Percentiles rank a stretch among this genome's conserved stretches.
phyloP scores from a whole-genome alignment of 305 asterid genomes.

The Fraxinus albicans region DNA sequence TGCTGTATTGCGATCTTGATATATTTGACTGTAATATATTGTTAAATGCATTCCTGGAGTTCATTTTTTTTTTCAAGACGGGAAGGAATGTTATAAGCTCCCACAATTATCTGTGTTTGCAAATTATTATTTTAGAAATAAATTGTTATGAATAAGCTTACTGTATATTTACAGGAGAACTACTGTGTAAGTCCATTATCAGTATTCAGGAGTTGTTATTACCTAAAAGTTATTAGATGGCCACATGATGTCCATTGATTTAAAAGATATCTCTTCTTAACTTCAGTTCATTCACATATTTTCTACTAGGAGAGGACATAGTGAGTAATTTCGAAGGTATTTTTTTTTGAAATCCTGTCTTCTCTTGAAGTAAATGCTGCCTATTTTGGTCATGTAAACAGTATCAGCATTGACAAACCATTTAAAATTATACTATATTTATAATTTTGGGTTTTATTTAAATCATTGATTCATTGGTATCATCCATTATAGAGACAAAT shows the following conservation, averaged over 20 bases:
- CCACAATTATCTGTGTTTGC: not conserved
- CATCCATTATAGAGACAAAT: not conserved
- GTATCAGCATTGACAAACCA: not conserved
- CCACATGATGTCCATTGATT: not conserved
- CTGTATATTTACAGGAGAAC: not conserved
- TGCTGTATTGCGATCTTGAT: constrained; percentile 13
- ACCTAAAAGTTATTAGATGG: not conserved
- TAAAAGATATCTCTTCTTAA: not conserved
- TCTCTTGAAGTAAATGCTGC: not conserved
- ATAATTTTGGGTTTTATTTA: not conserved
- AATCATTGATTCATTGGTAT: not conserved
- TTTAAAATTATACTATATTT: not conserved
- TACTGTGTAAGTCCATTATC: not conserved
- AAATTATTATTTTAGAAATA: not conserved
- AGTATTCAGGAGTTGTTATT: not conserved
- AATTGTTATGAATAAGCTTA: not conserved
- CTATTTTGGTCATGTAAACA: not conserved
- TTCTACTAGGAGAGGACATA: not conserved
- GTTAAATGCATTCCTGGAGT: constrained; percentile 1
- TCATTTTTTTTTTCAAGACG: not conserved
- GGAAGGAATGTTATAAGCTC: not conserved
- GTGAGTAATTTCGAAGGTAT: not conserved
- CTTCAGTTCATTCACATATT: not conserved
- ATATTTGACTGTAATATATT: constrained; percentile 6
- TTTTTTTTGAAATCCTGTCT: not conserved